Conservation (phyloP, 768 basidiomycete genomes). For the Naganishia vaughanmartiniae region DNA sequence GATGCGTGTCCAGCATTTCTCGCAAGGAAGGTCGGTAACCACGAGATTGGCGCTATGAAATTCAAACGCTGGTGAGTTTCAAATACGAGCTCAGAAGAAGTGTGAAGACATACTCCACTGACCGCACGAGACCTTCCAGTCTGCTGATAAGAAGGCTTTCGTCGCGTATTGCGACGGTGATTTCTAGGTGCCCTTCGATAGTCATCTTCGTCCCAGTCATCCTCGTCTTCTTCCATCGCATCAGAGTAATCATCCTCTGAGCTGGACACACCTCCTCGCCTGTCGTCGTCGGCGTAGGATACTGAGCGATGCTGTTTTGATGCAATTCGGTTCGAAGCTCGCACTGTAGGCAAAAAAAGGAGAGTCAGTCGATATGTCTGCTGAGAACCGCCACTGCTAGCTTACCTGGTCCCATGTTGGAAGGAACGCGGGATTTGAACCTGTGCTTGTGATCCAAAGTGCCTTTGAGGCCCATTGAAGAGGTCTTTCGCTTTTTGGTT, state of each 20-base stretch:
- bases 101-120: neutral
- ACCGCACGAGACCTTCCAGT: neutral
- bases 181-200: constrained; percentile 7
- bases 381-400: neutral
- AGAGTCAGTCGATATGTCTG: neutral
- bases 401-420: constrained; percentile 26
- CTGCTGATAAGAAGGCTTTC: constrained; percentile 16
- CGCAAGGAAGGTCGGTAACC: constrained; percentile 41
- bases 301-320: constrained; percentile 42
- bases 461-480: constrained; percentile 29
- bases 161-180: neutral
- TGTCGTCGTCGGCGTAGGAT: constrained; percentile 47
- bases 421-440: constrained; percentile 29
- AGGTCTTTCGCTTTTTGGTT: constrained; percentile 31
- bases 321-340: constrained; percentile 47
- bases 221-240: constrained; percentile 42
- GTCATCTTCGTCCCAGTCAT: constrained; percentile 41
- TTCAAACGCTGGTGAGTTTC: neutral
- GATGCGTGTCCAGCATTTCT: constrained; percentile 43
- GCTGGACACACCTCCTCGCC: constrained; percentile 30
- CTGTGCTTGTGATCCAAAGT: constrained; percentile 22
- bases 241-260: constrained; percentile 28
- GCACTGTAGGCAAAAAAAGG: constrained; percentile 32
- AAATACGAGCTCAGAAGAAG: neutral
- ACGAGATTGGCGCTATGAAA: constrained; percentile 1